A percentile compares a stretch with the other conserved stretches of the same genome.
Evolutionary conservation across 192 early-diverging fungal species (phyloP).

Genomic region (Obelidium mucronatum): DNA sequence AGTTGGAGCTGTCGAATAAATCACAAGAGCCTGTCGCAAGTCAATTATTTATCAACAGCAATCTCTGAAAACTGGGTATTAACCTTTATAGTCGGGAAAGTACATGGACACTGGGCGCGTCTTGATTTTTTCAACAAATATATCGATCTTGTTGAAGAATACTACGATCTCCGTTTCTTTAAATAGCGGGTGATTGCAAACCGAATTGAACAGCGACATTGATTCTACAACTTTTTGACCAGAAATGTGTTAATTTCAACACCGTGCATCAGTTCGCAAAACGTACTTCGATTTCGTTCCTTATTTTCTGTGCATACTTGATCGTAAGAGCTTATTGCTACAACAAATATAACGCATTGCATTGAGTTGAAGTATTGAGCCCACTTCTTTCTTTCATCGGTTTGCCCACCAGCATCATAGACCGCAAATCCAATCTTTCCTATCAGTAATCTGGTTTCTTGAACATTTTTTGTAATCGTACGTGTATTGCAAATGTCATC

Average conservation of each 20-base stretch:
- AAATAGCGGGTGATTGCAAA: conserved; percentile 45
- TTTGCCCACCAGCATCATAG: conserved; percentile 69
- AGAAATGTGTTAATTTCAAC: conserved; percentile 34
- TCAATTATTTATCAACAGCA: background rate
- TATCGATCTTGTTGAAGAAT: conserved; percentile 50
- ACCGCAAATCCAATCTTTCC: conserved; percentile 48
- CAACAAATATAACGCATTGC: conserved; percentile 69
- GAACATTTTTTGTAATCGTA: background rate
- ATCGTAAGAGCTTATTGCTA: conserved; percentile 65
- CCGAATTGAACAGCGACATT: conserved; percentile 42
- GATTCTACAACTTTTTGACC: conserved; percentile 56
- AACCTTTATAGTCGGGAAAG: conserved; percentile 48
- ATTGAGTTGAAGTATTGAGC: conserved; percentile 68
- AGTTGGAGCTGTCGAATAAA: background rate
- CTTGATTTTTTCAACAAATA: conserved; percentile 53
- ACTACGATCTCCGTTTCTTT: conserved; percentile 42
- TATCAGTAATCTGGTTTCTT: conserved; percentile 36
- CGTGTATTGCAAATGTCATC: conserved; percentile 8
- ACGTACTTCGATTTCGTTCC: conserved; percentile 58
- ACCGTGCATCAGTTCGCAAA: conserved; percentile 39
- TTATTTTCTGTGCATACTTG: conserved; percentile 66
- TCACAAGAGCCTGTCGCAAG: background rate
- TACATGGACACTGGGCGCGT: conserved; percentile 29
- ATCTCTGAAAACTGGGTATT: background rate
- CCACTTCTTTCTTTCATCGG: conserved; percentile 64